Percentiles rank a stretch among this genome's conserved stretches.
Evolutionary conservation across 768 basidiomycete species (phyloP).

Genomic region (Hygrocybe punicea): DNA sequence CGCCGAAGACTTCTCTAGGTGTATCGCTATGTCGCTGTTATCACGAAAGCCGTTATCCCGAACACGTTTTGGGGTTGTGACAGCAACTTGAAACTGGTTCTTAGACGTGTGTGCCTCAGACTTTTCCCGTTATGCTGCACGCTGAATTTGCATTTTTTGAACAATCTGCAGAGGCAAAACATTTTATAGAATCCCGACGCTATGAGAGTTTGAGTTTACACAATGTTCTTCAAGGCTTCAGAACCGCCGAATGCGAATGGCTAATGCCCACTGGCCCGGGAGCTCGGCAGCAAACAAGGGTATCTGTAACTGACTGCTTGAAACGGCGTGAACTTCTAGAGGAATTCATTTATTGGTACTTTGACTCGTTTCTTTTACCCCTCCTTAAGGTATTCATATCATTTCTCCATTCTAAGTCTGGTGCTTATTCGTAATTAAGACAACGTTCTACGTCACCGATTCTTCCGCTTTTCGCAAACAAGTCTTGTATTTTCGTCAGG

Average conservation of each 20-base stretch:
- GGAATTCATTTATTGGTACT: slow-evolving; percentile 93
- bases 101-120: slow-evolving; percentile 44
- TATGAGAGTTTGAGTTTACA: slow-evolving; percentile 81
- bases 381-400: slow-evolving; percentile 62
- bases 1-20: slow-evolving; percentile 48
- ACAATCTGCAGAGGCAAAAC: slow-evolving; percentile 55
- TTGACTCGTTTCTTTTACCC: slow-evolving; percentile 78
- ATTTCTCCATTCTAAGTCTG: neutral
- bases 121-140: neutral
- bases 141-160: neutral
- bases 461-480: slow-evolving; percentile 80
- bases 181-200: slow-evolving; percentile 73
- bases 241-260: slow-evolving; percentile 77
- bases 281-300: slow-evolving; percentile 42
- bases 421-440: slow-evolving; percentile 44
- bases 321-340: slow-evolving; percentile 80
- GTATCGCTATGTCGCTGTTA: slow-evolving; percentile 57
- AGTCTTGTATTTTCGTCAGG: slow-evolving; percentile 88
- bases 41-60: slow-evolving; percentile 71
- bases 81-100: slow-evolving; percentile 58
- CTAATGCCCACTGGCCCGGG: slow-evolving; percentile 47
- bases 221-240: slow-evolving; percentile 69
- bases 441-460: slow-evolving; percentile 91
- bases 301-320: slow-evolving; percentile 60
- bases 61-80: slow-evolving; percentile 74